Conservation (phyloP, 1,284 basidiomycete species). For the Megacollybia platyphylla region DNA sequence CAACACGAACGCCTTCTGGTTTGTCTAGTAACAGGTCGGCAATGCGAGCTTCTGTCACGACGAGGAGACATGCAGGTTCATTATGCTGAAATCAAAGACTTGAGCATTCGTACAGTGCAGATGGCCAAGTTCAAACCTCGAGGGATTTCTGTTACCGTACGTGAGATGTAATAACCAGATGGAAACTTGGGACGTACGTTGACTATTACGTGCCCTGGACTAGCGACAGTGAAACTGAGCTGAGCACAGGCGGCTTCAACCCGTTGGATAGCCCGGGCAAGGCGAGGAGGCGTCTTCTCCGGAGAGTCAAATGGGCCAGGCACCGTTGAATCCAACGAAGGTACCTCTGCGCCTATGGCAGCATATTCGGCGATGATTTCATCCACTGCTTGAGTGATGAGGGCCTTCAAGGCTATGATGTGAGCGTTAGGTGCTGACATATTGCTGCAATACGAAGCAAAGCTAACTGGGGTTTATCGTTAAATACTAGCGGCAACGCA, state of each 20-base stretch:
- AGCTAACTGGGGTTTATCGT: too few relatives aligned
- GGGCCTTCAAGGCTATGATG: slow-evolving; percentile 5
- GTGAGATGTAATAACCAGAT: too few relatives aligned
- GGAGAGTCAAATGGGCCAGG: slow-evolving; percentile 10
- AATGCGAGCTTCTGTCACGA: slow-evolving; percentile 14
- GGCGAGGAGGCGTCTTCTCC: slow-evolving; percentile 2
- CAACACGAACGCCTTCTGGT: slow-evolving; percentile 17
- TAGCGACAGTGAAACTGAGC: background rate
- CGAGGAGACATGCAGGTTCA: slow-evolving; percentile 16
- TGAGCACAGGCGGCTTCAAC: background rate
- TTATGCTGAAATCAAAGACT: background rate
- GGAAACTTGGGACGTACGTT: background rate
- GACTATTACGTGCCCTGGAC: background rate
- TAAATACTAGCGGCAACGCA: too few relatives aligned
- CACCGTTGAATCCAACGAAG: slow-evolving; percentile 7
- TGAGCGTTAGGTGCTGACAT: too few relatives aligned
- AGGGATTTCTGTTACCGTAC: too few relatives aligned
- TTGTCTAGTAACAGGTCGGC: slow-evolving; percentile 15
- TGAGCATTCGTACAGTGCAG: too few relatives aligned
- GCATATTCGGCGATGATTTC: slow-evolving; percentile 9
- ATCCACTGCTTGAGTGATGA: slow-evolving; percentile 9
- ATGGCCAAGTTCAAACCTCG: too few relatives aligned
- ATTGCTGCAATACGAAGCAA: too few relatives aligned
- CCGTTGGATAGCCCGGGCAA: background rate
- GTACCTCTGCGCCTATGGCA: slow-evolving; percentile 5